These are phyloP conservation scores for Ascoidea tarda DNA, from an alignment of 805 yeast genomes.

Conservation along the genomic window DNA sequence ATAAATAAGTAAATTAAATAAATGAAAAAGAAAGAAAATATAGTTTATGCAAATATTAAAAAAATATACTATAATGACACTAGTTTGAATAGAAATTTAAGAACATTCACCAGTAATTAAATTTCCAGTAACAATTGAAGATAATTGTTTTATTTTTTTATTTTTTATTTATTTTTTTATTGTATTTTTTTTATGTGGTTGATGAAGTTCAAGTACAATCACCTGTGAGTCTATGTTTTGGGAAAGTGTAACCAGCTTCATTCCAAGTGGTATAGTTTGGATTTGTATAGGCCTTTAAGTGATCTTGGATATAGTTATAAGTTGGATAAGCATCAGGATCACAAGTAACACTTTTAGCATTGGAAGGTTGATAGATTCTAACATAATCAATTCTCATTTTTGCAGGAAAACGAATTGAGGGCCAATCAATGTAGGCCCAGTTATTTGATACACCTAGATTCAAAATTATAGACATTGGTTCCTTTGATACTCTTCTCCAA, in stretches of 20 bases:
- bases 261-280: constrained; percentile 64
- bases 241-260: constrained; percentile 56
- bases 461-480: constrained; percentile 84
- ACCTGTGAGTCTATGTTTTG: constrained; percentile 46
- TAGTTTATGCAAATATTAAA: too few relatives aligned
- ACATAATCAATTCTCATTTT: constrained; percentile 72
- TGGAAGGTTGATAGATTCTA: constrained; percentile 76
- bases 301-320: constrained; percentile 61
- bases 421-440: constrained; percentile 95
- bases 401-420: constrained; percentile 62
- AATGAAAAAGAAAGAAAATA: too few relatives aligned
- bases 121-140: too few relatives aligned
- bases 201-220: constrained; percentile 19
- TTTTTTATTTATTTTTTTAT: too few relatives aligned
- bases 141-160: too few relatives aligned
- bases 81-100: too few relatives aligned
- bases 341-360: constrained; percentile 50
- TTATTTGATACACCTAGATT: constrained; percentile 83
- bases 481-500: constrained; percentile 70
- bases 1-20: too few relatives aligned
- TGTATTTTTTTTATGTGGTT: too few relatives aligned
- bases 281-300: constrained; percentile 54
- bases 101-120: too few relatives aligned
- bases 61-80: too few relatives aligned
- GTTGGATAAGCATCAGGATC: constrained; percentile 86